Evolutionary conservation across 2,329 filamentous ascomycete genomes (phyloP).

Genomic region (Diplodia scrobiculata): DNA sequence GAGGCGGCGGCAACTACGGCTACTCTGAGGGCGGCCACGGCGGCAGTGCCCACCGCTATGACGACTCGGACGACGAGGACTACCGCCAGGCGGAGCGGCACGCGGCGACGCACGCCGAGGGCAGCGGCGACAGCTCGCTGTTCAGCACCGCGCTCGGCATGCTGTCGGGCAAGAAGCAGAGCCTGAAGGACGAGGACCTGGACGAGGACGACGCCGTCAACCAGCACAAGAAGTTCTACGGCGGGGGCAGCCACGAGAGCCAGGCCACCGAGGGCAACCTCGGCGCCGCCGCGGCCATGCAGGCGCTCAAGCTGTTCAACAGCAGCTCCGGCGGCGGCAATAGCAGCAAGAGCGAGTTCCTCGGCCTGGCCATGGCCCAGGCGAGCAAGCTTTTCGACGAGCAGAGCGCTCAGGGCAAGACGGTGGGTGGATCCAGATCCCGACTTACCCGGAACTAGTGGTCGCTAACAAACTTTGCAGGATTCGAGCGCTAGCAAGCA

Average conservation of each 20-base stretch:
- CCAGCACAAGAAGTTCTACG: slow-evolving; percentile 76
- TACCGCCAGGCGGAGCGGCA: slow-evolving; percentile 58
- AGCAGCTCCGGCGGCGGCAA: slow-evolving; percentile 52
- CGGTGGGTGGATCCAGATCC: slow-evolving; percentile 49
- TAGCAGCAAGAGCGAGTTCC: slow-evolving; percentile 70
- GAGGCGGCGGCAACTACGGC: no score
- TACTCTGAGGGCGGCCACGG: no score
- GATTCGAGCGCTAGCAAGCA: slow-evolving; percentile 70
- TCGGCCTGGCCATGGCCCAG: slow-evolving; percentile 85
- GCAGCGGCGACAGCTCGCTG: slow-evolving; percentile 53
- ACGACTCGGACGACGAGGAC: slow-evolving; percentile 52
- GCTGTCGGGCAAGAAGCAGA: slow-evolving; percentile 57
- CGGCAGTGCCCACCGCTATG: slow-evolving; percentile 39
- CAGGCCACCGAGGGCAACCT: slow-evolving; percentile 49
- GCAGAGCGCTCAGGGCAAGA: slow-evolving; percentile 59
- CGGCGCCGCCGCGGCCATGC: slow-evolving; percentile 75
- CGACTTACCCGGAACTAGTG: slow-evolving; percentile 39
- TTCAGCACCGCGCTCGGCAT: slow-evolving; percentile 61
- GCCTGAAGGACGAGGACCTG: slow-evolving; percentile 55
- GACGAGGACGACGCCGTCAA: slow-evolving; percentile 68
- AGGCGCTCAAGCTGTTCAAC: slow-evolving; percentile 78
- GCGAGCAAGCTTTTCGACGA: slow-evolving; percentile 75
- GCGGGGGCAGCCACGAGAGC: slow-evolving; percentile 53
- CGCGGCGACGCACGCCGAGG: slow-evolving; percentile 58
- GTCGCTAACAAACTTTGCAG: slow-evolving; percentile 31